Base-by-base conservation (phyloP, 2,329 filamentous ascomycete species). In the Dactylonectria estremocensis region DNA sequence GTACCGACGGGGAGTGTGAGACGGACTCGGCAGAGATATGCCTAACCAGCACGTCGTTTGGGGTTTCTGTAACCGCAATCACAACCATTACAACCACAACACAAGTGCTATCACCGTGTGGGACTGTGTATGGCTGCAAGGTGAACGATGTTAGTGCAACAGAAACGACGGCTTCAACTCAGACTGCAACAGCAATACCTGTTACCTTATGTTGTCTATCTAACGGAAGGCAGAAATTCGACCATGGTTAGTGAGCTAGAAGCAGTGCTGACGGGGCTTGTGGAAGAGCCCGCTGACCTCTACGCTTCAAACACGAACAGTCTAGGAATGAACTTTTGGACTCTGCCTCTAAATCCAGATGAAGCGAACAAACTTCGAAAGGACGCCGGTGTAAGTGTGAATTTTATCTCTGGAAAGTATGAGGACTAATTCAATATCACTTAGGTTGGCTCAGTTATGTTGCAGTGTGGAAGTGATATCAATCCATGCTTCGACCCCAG, bases 21-120 rank as follows among this genome's bases (percentile, higher is more conserved):
- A 59, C 56, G 5, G 45, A 59, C 5, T 24, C 56, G 10, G 56
- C 56, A 16, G 31, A 59, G 45, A 50, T 59, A 14, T 59, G 56
- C 9, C 7, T 50, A 5, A 59, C 56, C 16, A 59, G 20, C 11
- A 59, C 56, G 3, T 59, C 45, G 0, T 59, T 37, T 14, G 56
- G 43, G 13, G 28, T 59, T 8, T 40, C 56, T 16, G 28, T 59
- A 22, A 24, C 56, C 2, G 3, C 35, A 11, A 37, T 31, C n/a
- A 13, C 18, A 9, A 40, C 45, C 7, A 22, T n/a, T 0, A 59
- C 56, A 3, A 59, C 56, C 24, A 22, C 28, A 14, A 50, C 56
- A 10, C 18, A 49, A 3, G 56, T 50, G 9, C n/a, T 59, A 11
- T 50, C 56, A 8, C 24, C 56, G 7, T 59, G 56, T 35, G 56